A percentile compares a stretch with the other conserved stretches of the same genome.
phyloP scores from a whole-genome alignment of 2,329 filamentous ascomycete genomes.

The Colletotrichum coccodes region DNA sequence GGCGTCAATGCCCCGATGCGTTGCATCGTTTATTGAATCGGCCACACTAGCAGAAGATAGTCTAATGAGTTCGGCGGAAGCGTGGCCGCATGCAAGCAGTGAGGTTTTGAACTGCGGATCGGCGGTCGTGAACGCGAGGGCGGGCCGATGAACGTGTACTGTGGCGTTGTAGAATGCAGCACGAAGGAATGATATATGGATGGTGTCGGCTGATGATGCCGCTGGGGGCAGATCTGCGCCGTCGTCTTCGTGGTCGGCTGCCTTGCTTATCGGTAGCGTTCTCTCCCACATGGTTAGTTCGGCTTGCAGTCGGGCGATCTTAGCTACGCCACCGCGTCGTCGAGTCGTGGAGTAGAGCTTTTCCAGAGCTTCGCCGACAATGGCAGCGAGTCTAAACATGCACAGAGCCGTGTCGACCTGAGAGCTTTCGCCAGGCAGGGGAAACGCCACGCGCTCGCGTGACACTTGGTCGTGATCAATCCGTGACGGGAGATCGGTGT shows the following conservation, averaged over 20 bases:
- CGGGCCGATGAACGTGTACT: constrained; percentile 38
- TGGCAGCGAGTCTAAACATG: constrained; percentile 38
- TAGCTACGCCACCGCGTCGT: constrained; percentile 38
- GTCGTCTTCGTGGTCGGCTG: constrained; percentile 20
- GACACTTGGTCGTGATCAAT: constrained; percentile 39
- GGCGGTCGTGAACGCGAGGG: constrained; percentile 36
- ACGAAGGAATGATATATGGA: constrained; percentile 30
- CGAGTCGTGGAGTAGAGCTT: constrained; percentile 39
- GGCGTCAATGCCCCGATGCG: neutral
- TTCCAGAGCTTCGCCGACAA: constrained; percentile 37
- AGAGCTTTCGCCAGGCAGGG: constrained; percentile 37
- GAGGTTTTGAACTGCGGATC: constrained; percentile 36
- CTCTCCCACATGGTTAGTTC: constrained; percentile 39
- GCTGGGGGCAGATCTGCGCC: neutral
- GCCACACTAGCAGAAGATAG: neutral
- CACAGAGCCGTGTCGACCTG: constrained; percentile 38
- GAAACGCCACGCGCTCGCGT: constrained; percentile 36
- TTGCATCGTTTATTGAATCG: neutral
- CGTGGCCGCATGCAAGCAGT: constrained; percentile 33
- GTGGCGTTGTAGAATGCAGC: constrained; percentile 35
- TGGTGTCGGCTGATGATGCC: neutral
- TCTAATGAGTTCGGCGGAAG: constrained; percentile 26
- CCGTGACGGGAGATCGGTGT: constrained; percentile 38
- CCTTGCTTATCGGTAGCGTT: constrained; percentile 3
- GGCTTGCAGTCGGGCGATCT: constrained; percentile 36